Base-by-base conservation (phyloP, 495 filamentous ascomycete genomes). In the Trichodelitschia bisporula region DNA sequence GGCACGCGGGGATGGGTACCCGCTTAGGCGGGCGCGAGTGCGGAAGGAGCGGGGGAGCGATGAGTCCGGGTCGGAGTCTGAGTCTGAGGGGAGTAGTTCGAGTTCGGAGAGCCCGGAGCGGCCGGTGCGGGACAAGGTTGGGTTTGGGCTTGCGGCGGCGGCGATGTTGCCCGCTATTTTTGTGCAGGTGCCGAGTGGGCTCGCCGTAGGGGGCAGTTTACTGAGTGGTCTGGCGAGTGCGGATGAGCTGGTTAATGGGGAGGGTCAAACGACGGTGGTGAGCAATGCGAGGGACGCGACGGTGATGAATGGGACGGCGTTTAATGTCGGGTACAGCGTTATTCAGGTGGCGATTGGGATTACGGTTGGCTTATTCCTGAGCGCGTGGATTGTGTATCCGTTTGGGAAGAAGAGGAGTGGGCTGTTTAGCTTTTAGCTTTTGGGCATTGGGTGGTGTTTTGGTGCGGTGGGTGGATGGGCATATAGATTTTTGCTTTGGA, bases 341-440 rank as follows among this genome's bases (percentile, higher is more conserved):
- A 68, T 95, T 28, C 77, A 93, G 44, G 67, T 93, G 10, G 83
- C 84, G 3, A 83, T 91, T 44, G 84, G 77, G 15, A 89, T 90
- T 37, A 84, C 80, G 2, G 79, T 92, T 2, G 84, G 84, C 4
- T 50, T 95, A 19, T 92, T 90, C 43, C 52, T 90, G 29, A 78
- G 77, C 31, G 77, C 78, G 2, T 44, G 92, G 37, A 56, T 91
- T 15, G 70, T 93, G 3, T 95, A 95, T 59, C 83, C 84, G 1
- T 56, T 90, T 36, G 82, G 83, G 8, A 93, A 92, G 56, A 73
- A 72, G 46, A 66, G 82, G 36, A 83, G 76, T 46, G 83, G 82
- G 4, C 51, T 93, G 30, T 91, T 90, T 42, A 80, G 72, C 42
- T 89, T 92, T 46, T 93, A 50, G n/a, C n/a, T n/a, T n/a, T n/a